Percentiles rank a stretch among this genome's conserved stretches.
Evolutionary conservation across 2,329 filamentous ascomycete genomes (phyloP).

Genomic region (Ceratocystis huliohia): DNA sequence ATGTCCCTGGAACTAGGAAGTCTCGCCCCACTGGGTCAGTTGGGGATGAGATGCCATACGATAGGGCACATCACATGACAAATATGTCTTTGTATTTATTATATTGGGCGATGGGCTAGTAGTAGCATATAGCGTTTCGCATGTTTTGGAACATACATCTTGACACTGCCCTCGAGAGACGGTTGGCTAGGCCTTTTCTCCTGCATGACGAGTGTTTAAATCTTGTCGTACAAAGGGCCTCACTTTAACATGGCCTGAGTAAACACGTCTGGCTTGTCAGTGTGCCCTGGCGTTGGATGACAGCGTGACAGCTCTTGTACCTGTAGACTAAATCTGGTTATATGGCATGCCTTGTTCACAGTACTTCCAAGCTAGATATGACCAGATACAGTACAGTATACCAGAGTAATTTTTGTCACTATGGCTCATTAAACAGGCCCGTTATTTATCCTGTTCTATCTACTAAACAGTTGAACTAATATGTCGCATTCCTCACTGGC

Average conservation of each 20-base stretch:
- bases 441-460: neutral
- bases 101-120: neutral
- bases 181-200: neutral
- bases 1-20: slow-evolving; percentile 22
- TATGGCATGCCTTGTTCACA: neutral
- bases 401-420: too few species aligned
- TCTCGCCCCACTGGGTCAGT: slow-evolving; percentile 20
- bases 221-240: neutral
- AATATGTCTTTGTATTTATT: neutral
- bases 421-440: neutral
- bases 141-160: neutral
- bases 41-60: slow-evolving; percentile 21
- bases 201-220: neutral
- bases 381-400: neutral
- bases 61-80: slow-evolving; percentile 20
- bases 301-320: neutral
- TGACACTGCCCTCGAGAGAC: too few species aligned
- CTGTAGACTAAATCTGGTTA: neutral
- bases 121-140: neutral
- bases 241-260: neutral
- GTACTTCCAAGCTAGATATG: neutral
- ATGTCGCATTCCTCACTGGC: neutral
- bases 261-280: neutral
- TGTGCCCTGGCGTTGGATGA: neutral
- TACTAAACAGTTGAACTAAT: neutral